These are phyloP conservation scores for Calonectria multiphialidica DNA, from an alignment of 2,329 filamentous ascomycete species.

Conservation along the genomic window DNA sequence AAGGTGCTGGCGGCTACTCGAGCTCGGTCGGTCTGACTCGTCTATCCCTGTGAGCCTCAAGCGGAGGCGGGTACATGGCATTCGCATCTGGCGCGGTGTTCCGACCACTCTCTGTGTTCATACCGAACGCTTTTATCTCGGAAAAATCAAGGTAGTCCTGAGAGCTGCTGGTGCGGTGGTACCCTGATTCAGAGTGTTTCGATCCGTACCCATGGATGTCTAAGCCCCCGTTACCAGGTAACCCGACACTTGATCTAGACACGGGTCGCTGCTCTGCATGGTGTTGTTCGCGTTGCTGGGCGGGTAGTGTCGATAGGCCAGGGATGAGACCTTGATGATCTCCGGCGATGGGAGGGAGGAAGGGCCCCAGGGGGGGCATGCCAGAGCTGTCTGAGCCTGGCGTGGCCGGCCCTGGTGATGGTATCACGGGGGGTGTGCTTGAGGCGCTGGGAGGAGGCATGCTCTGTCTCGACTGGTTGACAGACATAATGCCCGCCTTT, in stretches of 20 bases:
- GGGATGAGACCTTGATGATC: conserved; percentile 23
- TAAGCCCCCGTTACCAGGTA: conserved; percentile 10
- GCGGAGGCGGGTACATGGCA: conserved; percentile 13
- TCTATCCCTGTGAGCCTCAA: conserved; percentile 10
- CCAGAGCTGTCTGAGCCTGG: conserved; percentile 27
- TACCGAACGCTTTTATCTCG: conserved; percentile 29
- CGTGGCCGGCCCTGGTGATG: conserved; percentile 30
- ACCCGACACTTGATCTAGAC: background rate
- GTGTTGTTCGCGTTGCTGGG: conserved; percentile 11
- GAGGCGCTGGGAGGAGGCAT: conserved; percentile 15
- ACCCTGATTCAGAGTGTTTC: conserved; percentile 33
- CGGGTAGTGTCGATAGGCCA: conserved; percentile 12
- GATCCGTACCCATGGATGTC: conserved; percentile 15
- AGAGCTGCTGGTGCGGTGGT: conserved; percentile 35
- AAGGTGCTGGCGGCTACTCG: background rate
- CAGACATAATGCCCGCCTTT: conserved; percentile 46
- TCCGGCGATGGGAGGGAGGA: conserved; percentile 28
- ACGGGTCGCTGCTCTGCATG: background rate
- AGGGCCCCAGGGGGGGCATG: conserved; percentile 26
- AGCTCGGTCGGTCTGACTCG: conserved; percentile 15
- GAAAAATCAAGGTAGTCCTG: conserved; percentile 38
- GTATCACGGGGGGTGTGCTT: conserved; percentile 18
- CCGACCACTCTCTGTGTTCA: conserved; percentile 18
- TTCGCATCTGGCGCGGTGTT: conserved; percentile 21
- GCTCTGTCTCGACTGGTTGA: conserved; percentile 34